phyloP scores from a whole-genome alignment of 2,329 filamentous ascomycete genomes.

The Monosporascus sp. region DNA sequence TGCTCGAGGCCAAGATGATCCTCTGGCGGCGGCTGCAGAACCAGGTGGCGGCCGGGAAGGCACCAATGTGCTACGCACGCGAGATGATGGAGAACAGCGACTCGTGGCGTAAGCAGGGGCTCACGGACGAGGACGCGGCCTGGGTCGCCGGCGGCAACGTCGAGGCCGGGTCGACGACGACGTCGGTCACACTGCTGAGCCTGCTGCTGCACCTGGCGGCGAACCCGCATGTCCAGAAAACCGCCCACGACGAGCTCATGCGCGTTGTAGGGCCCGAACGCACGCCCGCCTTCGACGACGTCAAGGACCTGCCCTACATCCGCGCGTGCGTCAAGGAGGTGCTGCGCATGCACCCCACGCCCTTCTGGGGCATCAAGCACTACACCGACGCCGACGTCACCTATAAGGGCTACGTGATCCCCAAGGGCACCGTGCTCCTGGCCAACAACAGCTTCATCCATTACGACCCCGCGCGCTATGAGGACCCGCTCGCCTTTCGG shows the following conservation, averaged over 20 bases:
- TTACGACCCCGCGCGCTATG: constrained; percentile 14
- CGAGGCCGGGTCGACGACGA: constrained; percentile 34
- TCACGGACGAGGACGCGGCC: constrained; percentile 17
- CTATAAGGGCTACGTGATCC: constrained; percentile 39
- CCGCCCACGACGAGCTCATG: constrained; percentile 37
- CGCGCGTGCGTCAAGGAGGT: constrained; percentile 27
- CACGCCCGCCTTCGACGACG: constrained; percentile 24
- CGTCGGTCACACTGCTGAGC: constrained; percentile 28
- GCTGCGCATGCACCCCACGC: constrained; percentile 15
- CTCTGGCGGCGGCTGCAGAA: constrained; percentile 18
- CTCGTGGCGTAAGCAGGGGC: constrained; percentile 15
- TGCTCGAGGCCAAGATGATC: constrained; percentile 16
- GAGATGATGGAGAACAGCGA: constrained; percentile 15
- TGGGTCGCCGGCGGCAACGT: constrained; percentile 22
- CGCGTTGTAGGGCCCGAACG: constrained; percentile 27
- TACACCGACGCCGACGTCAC: constrained; percentile 37
- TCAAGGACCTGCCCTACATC: constrained; percentile 26
- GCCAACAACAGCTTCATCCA: constrained; percentile 25
- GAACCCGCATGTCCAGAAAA: constrained; percentile 23
- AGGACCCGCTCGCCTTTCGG: constrained; percentile 9
- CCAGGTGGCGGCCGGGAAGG: constrained; percentile 10
- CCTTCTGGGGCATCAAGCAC: constrained; percentile 33
- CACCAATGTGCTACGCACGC: constrained; percentile 17
- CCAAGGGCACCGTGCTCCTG: constrained; percentile 35
- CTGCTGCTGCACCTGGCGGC: constrained; percentile 16